A percentile compares a stretch with the other conserved stretches of the same genome.
These are phyloP conservation scores for Naganishia kalamii DNA, from an alignment of 768 basidiomycete species.

Conservation along the genomic window DNA sequence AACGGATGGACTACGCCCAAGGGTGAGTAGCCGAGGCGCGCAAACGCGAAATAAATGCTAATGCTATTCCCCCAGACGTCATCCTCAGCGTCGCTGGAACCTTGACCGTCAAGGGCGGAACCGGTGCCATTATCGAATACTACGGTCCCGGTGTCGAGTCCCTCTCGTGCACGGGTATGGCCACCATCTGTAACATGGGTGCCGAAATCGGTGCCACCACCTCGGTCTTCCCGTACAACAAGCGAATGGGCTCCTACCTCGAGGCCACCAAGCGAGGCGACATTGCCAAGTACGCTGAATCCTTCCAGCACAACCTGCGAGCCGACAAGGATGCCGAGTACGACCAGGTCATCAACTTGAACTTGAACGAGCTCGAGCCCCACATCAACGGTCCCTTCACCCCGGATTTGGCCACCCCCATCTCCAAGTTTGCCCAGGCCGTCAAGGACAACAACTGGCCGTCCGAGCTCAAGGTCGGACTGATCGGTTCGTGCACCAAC, in stretches of 20 bases:
- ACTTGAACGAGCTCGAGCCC: slow-evolving; percentile 94
- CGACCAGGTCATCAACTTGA: slow-evolving; percentile 88
- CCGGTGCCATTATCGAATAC: slow-evolving; percentile 98
- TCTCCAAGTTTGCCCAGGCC: slow-evolving; percentile 86
- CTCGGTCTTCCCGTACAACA: slow-evolving; percentile 97
- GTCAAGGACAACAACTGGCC: slow-evolving; percentile 97
- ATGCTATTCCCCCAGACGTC: slow-evolving; percentile 58
- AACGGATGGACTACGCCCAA: slow-evolving; percentile 96
- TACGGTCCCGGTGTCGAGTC: slow-evolving; percentile 89
- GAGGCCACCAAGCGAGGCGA: slow-evolving; percentile 85
- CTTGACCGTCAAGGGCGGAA: slow-evolving; percentile 98
- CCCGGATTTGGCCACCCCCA: slow-evolving; percentile 97
- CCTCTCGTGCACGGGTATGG: slow-evolving; percentile 97
- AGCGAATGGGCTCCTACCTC: slow-evolving; percentile 86
- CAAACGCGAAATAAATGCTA: slow-evolving; percentile 4
- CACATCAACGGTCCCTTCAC: slow-evolving; percentile 99
- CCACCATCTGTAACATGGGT: slow-evolving; percentile 99
- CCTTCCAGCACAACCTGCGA: slow-evolving; percentile 81
- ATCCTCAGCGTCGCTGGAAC: slow-evolving; percentile 99
- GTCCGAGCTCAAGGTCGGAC: slow-evolving; percentile 87
- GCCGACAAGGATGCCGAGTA: slow-evolving; percentile 86
- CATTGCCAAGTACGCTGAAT: slow-evolving; percentile 80
- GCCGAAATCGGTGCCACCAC: slow-evolving; percentile 99
- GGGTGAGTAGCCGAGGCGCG: slow-evolving; percentile 52
- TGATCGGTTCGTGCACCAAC: slow-evolving; percentile 99